Evolutionary conservation across 1,284 basidiomycete genomes (phyloP).

Genomic region (Ustilago crameri): DNA sequence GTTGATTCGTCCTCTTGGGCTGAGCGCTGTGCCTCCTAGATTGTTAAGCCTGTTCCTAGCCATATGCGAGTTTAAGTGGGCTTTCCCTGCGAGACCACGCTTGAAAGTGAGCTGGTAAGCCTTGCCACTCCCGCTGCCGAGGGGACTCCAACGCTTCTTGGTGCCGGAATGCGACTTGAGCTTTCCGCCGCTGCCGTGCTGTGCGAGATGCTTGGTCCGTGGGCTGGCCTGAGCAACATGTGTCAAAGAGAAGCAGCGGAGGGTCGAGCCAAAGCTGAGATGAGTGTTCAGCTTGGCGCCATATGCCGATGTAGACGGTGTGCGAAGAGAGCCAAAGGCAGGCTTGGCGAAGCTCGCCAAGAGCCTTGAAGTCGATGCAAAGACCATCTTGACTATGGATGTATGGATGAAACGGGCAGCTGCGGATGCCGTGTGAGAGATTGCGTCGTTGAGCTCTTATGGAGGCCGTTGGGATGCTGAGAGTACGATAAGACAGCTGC

Average conservation of each 20-base stretch:
- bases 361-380: slow-evolving; percentile 24
- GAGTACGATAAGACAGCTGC: too few species aligned
- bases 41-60: slow-evolving; percentile 53
- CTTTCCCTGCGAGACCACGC: slow-evolving; percentile 50
- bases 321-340: slow-evolving; percentile 15
- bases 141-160: slow-evolving; percentile 59
- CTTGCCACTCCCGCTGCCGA: slow-evolving; percentile 48
- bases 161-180: slow-evolving; percentile 57
- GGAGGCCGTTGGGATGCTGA: neutral
- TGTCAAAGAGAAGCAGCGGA: slow-evolving; percentile 23
- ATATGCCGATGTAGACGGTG: slow-evolving; percentile 2
- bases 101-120: slow-evolving; percentile 53
- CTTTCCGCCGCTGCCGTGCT: slow-evolving; percentile 49
- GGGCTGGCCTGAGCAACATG: slow-evolving; percentile 18
- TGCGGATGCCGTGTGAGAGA: neutral
- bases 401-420: too few species aligned
- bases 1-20: slow-evolving; percentile 46
- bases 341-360: slow-evolving; percentile 24
- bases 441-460: neutral
- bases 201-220: slow-evolving; percentile 43
- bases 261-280: neutral
- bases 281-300: neutral
- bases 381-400: slow-evolving; percentile 19
- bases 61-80: slow-evolving; percentile 61
- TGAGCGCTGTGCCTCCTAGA: slow-evolving; percentile 47